Evolutionary conservation across 2,329 filamentous ascomycete genomes (phyloP).

Genomic region (Penicillium griseofulvum): DNA sequence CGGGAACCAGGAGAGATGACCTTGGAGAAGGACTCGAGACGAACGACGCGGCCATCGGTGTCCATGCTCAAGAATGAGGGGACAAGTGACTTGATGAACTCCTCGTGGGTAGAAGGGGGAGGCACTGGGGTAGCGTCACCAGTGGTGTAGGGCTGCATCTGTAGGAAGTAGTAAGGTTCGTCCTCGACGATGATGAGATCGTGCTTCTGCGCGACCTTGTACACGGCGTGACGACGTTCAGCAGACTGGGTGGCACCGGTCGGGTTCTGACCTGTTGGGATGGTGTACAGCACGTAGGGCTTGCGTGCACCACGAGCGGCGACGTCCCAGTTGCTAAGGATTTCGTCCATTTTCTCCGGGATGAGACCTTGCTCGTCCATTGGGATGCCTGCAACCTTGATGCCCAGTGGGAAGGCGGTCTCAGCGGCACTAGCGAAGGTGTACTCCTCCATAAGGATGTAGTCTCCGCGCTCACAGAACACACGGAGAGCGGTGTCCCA

Average conservation of each 20-base stretch:
- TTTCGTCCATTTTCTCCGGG: conserved; percentile 59
- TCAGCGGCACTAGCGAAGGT: conserved; percentile 78
- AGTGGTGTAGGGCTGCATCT: conserved; percentile 71
- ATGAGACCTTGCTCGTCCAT: conserved; percentile 67
- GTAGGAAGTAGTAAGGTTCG: conserved; percentile 91
- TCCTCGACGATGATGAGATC: conserved; percentile 87
- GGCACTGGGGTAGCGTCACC: conserved; percentile 52
- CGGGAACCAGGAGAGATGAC: conserved; percentile 80
- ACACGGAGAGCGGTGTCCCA: conserved; percentile 82
- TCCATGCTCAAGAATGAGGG: conserved; percentile 79
- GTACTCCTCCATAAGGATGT: conserved; percentile 83
- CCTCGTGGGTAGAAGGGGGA: conserved; percentile 61
- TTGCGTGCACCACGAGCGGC: conserved; percentile 57
- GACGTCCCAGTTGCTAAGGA: conserved; percentile 65
- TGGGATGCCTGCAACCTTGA: conserved; percentile 59
- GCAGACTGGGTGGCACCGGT: conserved; percentile 77
- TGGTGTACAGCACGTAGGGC: conserved; percentile 67
- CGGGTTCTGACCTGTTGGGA: conserved; percentile 84
- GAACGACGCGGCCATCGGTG: conserved; percentile 80
- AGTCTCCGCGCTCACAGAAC: conserved; percentile 73
- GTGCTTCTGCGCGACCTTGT: conserved; percentile 76
- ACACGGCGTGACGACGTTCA: conserved; percentile 68
- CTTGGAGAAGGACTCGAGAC: conserved; percentile 92
- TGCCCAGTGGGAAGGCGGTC: conserved; percentile 61
- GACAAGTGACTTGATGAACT: conserved; percentile 70